phyloP scores from a whole-genome alignment of 2,329 filamentous ascomycete species.

The Aspergillus brunneoviolaceus region DNA sequence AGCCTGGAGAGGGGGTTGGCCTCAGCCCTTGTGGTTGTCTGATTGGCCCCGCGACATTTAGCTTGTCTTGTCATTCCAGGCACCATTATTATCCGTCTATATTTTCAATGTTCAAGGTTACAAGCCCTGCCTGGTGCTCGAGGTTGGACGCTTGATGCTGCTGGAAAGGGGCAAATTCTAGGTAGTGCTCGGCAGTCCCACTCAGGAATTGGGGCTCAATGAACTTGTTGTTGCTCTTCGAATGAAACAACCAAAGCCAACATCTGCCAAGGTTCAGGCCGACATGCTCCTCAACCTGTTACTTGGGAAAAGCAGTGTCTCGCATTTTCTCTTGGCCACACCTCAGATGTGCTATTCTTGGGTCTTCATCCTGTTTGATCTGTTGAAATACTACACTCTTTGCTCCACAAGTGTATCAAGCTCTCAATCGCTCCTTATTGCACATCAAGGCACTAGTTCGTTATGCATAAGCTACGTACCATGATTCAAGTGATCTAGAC shows the following conservation, averaged over 20 bases:
- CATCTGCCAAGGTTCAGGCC: not conserved
- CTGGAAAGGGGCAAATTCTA: not conserved
- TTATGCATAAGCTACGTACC: not conserved
- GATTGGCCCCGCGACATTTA: slow-evolving; percentile 5
- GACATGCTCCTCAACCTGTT: not conserved
- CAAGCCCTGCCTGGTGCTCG: not conserved
- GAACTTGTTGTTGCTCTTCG: not conserved
- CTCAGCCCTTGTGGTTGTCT: not conserved
- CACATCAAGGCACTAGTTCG: not conserved
- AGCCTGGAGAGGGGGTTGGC: not conserved
- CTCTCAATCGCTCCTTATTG: not conserved
- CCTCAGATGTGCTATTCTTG: not conserved
- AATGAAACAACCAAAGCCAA: not conserved
- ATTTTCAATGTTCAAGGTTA: too few species aligned
- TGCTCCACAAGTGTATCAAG: not conserved
- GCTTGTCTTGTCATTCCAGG: slow-evolving; percentile 8
- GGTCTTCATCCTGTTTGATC: not conserved
- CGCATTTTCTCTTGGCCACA: not conserved
- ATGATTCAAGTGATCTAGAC: not conserved
- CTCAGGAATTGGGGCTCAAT: not conserved
- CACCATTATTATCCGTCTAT: not conserved
- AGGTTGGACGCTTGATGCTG: not conserved
- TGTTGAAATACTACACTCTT: not conserved
- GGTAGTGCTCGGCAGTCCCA: not conserved
- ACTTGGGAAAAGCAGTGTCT: not conserved